Conservation (phyloP, 345 rosid species). For the Toxicodendron radicans region DNA sequence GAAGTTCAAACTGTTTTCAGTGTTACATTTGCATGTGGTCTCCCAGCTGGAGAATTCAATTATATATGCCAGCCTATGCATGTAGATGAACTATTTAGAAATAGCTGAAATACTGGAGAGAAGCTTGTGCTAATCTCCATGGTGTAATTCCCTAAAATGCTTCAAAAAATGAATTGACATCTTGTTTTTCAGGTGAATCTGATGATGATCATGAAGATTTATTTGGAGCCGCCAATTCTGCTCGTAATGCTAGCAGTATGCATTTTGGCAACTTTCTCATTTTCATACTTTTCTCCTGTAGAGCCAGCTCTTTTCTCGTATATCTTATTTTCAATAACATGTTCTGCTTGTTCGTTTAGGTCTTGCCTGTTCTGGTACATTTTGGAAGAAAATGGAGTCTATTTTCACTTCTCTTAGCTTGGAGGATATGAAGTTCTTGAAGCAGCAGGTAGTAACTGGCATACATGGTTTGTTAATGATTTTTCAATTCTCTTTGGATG, state of each 20-base stretch:
- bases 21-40: background rate
- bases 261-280: slow-evolving; percentile 25
- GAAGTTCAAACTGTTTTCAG: slow-evolving; percentile 3
- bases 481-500: slow-evolving; percentile 7
- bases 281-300: background rate
- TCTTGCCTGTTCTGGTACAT: slow-evolving; percentile 64
- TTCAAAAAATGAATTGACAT: slow-evolving; percentile 14
- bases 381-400: slow-evolving; percentile 91
- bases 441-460: slow-evolving; percentile 66
- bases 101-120: background rate
- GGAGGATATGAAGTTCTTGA: slow-evolving; percentile 67
- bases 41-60: background rate
- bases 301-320: background rate
- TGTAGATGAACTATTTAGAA: background rate
- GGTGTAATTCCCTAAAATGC: slow-evolving; percentile 4
- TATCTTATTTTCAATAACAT: slow-evolving; percentile 13
- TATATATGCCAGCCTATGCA: background rate
- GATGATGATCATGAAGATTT: slow-evolving; percentile 87
- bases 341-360: slow-evolving; percentile 43
- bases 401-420: slow-evolving; percentile 57
- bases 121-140: slow-evolving; percentile 1
- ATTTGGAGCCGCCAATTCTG: slow-evolving; percentile 78
- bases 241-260: slow-evolving; percentile 70
- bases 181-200: slow-evolving; percentile 65
- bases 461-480: slow-evolving; percentile 14